phyloP scores from a whole-genome alignment of 371 early-diverging fungal genomes.

The Mucor saturninus region DNA sequence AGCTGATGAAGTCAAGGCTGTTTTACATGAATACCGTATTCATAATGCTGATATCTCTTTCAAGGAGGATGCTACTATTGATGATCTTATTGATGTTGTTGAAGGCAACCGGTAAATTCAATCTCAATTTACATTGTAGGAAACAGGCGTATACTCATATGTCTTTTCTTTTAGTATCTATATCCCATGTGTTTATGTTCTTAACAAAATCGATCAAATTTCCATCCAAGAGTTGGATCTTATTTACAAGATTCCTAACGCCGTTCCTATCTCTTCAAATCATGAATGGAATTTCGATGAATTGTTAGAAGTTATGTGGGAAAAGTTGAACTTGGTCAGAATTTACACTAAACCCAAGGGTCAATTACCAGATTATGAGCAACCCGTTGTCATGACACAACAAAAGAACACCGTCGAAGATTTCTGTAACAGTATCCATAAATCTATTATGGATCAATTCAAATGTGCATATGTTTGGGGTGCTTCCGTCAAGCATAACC shows the following conservation, averaged over 20 bases:
- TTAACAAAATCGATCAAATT: constrained; percentile 97
- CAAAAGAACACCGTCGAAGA: constrained; percentile 86
- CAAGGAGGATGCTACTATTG: constrained; percentile 85
- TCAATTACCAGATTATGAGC: constrained; percentile 94
- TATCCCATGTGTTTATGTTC: constrained; percentile 87
- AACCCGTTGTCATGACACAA: constrained; percentile 93
- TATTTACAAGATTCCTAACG: constrained; percentile 97
- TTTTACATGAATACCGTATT: constrained; percentile 91
- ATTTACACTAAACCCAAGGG: constrained; percentile 99
- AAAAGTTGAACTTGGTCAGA: constrained; percentile 79
- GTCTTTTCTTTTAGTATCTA: constrained; percentile 51
- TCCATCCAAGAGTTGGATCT: constrained; percentile 93
- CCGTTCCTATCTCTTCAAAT: constrained; percentile 96
- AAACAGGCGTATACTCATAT: not conserved
- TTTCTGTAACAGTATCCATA: constrained; percentile 99
- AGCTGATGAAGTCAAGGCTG: constrained; percentile 84
- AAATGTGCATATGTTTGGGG: constrained; percentile 99
- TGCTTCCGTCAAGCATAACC: constrained; percentile 96
- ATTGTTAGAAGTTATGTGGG: constrained; percentile 95
- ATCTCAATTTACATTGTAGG: not conserved
- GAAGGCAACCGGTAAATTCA: constrained; percentile 53
- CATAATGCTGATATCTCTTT: constrained; percentile 93
- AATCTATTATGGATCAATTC: constrained; percentile 93
- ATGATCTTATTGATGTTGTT: constrained; percentile 97
- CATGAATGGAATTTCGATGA: constrained; percentile 99